Conservation (phyloP, 768 basidiomycete species). For the Boletus subcaerulescens region DNA sequence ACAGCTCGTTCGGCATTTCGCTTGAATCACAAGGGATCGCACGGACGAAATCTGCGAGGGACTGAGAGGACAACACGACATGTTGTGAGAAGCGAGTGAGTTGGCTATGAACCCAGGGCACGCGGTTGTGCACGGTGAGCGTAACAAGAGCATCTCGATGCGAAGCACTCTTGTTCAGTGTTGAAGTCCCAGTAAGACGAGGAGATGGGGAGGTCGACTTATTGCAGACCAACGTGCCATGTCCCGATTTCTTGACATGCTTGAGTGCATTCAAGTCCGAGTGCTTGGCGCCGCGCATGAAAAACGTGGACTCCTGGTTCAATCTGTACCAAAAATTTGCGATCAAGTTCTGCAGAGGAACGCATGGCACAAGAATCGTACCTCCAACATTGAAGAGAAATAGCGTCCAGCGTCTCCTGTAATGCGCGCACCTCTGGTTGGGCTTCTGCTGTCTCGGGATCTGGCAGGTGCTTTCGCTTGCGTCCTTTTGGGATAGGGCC, state of each 20-base stretch:
- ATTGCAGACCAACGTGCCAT: slow-evolving; percentile 29
- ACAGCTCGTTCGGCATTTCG: slow-evolving; percentile 44
- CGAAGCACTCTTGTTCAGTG: background rate
- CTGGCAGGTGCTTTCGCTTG: slow-evolving; percentile 35
- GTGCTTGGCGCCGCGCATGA: slow-evolving; percentile 61
- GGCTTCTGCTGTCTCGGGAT: slow-evolving; percentile 27
- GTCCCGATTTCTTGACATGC: slow-evolving; percentile 25
- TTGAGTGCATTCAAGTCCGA: slow-evolving; percentile 63
- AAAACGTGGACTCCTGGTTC: slow-evolving; percentile 50
- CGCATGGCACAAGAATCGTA: slow-evolving; percentile 32
- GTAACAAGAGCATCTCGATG: slow-evolving; percentile 49
- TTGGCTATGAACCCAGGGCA: slow-evolving; percentile 59
- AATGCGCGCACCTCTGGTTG: slow-evolving; percentile 46
- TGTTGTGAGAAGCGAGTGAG: slow-evolving; percentile 67
- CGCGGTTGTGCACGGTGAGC: slow-evolving; percentile 57
- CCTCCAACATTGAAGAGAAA: slow-evolving; percentile 61
- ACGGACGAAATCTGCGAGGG: slow-evolving; percentile 58
- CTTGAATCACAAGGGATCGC: slow-evolving; percentile 62
- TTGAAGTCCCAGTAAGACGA: background rate
- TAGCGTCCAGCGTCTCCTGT: slow-evolving; percentile 48
- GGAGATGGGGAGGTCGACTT: background rate
- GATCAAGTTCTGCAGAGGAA: background rate
- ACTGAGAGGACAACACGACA: slow-evolving; percentile 66
- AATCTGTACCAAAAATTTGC: slow-evolving; percentile 37
- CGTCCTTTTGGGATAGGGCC: slow-evolving; percentile 23